Percentiles rank a stretch among this genome's conserved stretches.
These are phyloP conservation scores for Trichosporon coremiiforme DNA, from an alignment of 1,284 basidiomycete species.

Conservation along the genomic window DNA sequence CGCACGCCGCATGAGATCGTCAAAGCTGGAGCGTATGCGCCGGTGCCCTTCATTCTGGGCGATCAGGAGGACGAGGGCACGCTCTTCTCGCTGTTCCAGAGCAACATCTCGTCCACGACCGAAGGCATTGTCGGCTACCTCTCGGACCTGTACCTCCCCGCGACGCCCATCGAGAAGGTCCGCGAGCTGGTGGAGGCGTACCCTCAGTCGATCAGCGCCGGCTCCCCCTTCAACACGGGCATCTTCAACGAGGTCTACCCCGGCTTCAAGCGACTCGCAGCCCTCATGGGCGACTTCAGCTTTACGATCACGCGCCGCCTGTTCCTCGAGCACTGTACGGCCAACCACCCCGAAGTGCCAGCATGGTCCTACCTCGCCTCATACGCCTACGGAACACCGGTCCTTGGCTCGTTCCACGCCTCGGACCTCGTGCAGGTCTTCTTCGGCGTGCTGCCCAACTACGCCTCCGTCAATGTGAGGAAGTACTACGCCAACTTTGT, in stretches of 20 bases:
- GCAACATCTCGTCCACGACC: conserved; percentile 33
- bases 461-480: conserved; percentile 25
- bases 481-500: conserved; percentile 34
- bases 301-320: conserved; percentile 32
- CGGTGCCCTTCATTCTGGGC: conserved; percentile 32
- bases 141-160: conserved; percentile 33
- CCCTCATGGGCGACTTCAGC: conserved; percentile 26
- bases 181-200: conserved; percentile 20
- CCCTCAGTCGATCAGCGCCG: conserved; percentile 31
- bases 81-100: conserved; percentile 39
- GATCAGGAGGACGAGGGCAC: conserved; percentile 36
- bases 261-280: conserved; percentile 32
- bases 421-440: conserved; percentile 31
- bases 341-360: conserved; percentile 25
- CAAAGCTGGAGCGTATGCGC: not conserved
- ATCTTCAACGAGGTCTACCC: conserved; percentile 31
- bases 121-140: conserved; percentile 31
- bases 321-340: conserved; percentile 11
- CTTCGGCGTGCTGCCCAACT: conserved; percentile 30
- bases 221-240: conserved; percentile 32
- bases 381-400: conserved; percentile 28
- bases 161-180: conserved; percentile 31
- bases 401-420: conserved; percentile 31
- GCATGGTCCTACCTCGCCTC: conserved; percentile 32
- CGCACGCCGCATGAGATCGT: conserved; percentile 51